Base-by-base conservation (phyloP, 2,329 filamentous ascomycete genomes). In the Phaeoacremonium minimum region DNA sequence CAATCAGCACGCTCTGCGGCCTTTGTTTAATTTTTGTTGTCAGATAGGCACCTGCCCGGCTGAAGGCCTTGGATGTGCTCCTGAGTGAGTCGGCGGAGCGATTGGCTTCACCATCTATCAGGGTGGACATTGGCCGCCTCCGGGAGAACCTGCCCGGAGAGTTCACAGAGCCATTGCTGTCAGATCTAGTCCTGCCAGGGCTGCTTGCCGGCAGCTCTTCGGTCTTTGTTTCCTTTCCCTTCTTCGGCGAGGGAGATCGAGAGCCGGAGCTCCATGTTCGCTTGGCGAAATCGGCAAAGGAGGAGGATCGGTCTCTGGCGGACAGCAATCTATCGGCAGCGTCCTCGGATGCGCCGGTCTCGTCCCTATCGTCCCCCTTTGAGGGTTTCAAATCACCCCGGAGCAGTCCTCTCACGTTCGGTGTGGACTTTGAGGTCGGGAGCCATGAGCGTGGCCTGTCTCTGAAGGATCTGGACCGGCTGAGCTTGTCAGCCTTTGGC, bases 401-500 rank as follows among this genome's bases (percentile, higher is more conserved):
- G 9, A 57, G 38, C 30, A 55, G 46, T 15, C 54, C 50, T 9
- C 53, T 51, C n/a, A 61, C 46, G 36, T 66, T 58, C 28, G 60
- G 51, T 5, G 59, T 49, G 11, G 65, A 62, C 44, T 63, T 71
- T 16, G 69, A 65, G 49, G 59, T 59, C 12, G 65, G 61, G 40
- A 77, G 63, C 75, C 74, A 78, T 41, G 70, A 71, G 39, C 67
- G 66, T 4, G 68, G 69, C 36, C 69, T 64, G 41, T 69, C 70
- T 36, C 70, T 61, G 33, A 73, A 56, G 30, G 71, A 67, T 43
- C 56, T 66, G 46, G 64, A 68, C 53, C 65, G 69, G 45, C 48
- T 46, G 51, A 54, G 41, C 46, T 55, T 53, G 46, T 52, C 44
- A 36, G 47, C 43, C 44, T 40, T 39, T 35, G 52, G 41, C 44